A percentile compares a stretch with the other conserved stretches of the same genome.
Conservation (phyloP, 148 eudicot species). For the Suaeda aralocaspica region DNA sequence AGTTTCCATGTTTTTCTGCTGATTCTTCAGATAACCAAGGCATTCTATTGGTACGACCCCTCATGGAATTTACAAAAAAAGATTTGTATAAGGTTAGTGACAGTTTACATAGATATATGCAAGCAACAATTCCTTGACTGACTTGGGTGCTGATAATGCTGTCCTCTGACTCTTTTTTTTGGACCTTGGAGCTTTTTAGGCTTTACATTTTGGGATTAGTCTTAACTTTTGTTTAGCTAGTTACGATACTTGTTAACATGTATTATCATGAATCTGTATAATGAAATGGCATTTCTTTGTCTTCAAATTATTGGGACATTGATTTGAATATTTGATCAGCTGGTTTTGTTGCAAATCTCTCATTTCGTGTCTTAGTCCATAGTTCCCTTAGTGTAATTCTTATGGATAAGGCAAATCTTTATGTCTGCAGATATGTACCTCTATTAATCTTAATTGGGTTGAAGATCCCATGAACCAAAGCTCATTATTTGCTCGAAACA, state of each 20-base stretch:
- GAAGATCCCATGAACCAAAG: slow-evolving; percentile 92
- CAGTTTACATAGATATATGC: not conserved
- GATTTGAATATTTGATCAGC: not conserved
- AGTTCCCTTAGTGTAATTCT: not conserved
- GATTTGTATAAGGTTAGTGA: slow-evolving; percentile 74
- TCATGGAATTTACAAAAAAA: slow-evolving; percentile 71
- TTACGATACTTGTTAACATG: too few species aligned
- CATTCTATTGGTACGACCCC: slow-evolving; percentile 73
- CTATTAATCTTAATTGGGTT: slow-evolving; percentile 72
- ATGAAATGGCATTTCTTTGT: too few species aligned
- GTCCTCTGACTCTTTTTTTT: not conserved
- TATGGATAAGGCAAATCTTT: slow-evolving; percentile 3
- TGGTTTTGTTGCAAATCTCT: not conserved
- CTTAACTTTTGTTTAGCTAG: not conserved
- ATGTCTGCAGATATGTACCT: slow-evolving; percentile 64
- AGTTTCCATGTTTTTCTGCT: slow-evolving; percentile 29
- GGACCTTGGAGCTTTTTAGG: slow-evolving; percentile 11
- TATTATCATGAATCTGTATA: too few species aligned
- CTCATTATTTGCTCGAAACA: slow-evolving; percentile 66
- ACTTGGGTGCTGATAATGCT: not conserved
- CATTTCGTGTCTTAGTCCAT: not conserved
- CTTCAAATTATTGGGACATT: not conserved
- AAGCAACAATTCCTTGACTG: not conserved
- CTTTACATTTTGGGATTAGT: not conserved
- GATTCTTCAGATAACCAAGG: slow-evolving; percentile 39